Evolutionary conservation across 371 early-diverging fungal species (phyloP), one percentile per base, ranked within the genome.

Genomic region (Mucor indicus): DNA sequence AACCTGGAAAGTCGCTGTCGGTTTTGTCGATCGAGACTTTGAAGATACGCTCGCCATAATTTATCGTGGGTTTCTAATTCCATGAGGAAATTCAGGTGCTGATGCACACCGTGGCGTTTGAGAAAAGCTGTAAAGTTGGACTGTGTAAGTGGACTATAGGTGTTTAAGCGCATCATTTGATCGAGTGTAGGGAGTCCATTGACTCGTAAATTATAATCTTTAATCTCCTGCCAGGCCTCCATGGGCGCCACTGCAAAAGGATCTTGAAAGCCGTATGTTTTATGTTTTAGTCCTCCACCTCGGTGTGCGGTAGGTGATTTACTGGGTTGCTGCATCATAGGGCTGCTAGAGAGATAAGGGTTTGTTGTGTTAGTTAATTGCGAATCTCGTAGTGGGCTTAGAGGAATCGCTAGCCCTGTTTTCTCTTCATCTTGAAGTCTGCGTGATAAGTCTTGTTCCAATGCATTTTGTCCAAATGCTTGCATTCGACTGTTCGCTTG

Each of bases 141-240:
- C 38, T 69, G 70, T 13, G 70, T 64, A 3, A 76, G 40, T 16
- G 76, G 76, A 13, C 53, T 57, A 15, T 52, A 54, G 6, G 76
- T 72, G 23, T 62, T 53, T 7, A 69, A 35, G 12, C 64, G 48
- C 64, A 76, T 60, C 58, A 76, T 58, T 59, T 76, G 72, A 52
- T 76, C 76, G 20, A 76, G 33, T n/a, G 76, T 76, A 0, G 76
- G 76, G 27, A 76, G 23, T 1, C 76, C 76, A 50, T 76, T 72
- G 2, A 70, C 72, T 35, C 56, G 49, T 20, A 76, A 45, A 50
- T 76, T 72, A 41, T 76, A 71, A 40, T 72, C 76, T 50, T 72
- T 72, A 36, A 72, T 72, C 35, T 69, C 68, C 47, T 72, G 69
- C 76, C 76, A 76, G 15, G 76, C 76, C 43, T 69, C 69, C 53